These are phyloP conservation scores for Phellopilus nigrolimitatus DNA, from an alignment of 1,284 basidiomycete species.

Conservation along the genomic window DNA sequence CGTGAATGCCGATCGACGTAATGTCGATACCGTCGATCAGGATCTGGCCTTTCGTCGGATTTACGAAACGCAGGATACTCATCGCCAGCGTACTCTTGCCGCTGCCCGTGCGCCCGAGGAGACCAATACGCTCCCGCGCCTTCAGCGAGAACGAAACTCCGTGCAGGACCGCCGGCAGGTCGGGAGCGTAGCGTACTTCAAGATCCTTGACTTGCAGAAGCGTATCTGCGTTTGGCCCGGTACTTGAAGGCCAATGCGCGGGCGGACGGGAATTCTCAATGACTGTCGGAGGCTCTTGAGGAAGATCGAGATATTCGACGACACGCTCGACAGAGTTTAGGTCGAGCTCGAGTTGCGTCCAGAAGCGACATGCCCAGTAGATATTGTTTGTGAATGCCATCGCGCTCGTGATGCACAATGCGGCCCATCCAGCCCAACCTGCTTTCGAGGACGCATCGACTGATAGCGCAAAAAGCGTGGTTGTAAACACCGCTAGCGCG, in stretches of 20 bases:
- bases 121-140: constrained; percentile 63
- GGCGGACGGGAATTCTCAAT: constrained; percentile 67
- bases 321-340: constrained; percentile 83
- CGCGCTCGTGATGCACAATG: constrained; percentile 81
- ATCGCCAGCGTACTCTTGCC: constrained; percentile 71
- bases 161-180: constrained; percentile 79
- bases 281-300: constrained; percentile 75
- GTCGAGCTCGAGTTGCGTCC: constrained; percentile 57
- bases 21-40: constrained; percentile 89
- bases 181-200: constrained; percentile 77
- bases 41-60: constrained; percentile 77
- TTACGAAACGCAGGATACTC: constrained; percentile 84
- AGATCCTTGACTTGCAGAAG: constrained; percentile 43
- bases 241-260: constrained; percentile 84
- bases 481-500: constrained; percentile 56
- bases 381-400: constrained; percentile 55
- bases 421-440: constrained; percentile 64
- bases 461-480: constrained; percentile 71
- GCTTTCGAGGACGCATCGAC: constrained; percentile 31
- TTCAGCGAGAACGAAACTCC: constrained; percentile 64
- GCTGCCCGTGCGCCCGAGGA: constrained; percentile 68
- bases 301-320: constrained; percentile 84
- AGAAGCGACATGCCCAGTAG: constrained; percentile 68
- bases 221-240: constrained; percentile 23
- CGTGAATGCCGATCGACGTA: constrained; percentile 79